Evolutionary conservation across 2,329 filamentous ascomycete genomes (phyloP).

Genomic region (Exophiala spinifera): DNA sequence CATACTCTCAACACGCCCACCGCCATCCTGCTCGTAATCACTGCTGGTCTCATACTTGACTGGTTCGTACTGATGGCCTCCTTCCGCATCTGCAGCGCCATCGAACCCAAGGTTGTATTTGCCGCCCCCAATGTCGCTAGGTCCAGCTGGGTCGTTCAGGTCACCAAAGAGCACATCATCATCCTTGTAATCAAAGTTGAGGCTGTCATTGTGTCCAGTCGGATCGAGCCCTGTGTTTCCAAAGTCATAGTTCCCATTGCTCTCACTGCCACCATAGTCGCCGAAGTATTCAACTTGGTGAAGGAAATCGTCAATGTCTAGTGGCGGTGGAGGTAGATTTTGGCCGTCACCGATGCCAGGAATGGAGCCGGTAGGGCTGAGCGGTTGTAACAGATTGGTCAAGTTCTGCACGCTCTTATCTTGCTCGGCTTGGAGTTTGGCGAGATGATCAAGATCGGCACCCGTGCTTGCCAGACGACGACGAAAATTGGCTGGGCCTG

Average conservation of each 20-base stretch:
- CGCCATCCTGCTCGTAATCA: slow-evolving; percentile 33
- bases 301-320: slow-evolving; percentile 59
- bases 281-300: slow-evolving; percentile 54
- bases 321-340: slow-evolving; percentile 43
- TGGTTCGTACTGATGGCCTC: slow-evolving; percentile 12
- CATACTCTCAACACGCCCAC: slow-evolving; percentile 40
- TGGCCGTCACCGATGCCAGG: slow-evolving; percentile 57
- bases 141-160: slow-evolving; percentile 33
- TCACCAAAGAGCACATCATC: slow-evolving; percentile 43
- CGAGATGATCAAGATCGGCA: slow-evolving; percentile 73
- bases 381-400: slow-evolving; percentile 68
- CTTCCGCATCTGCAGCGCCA: slow-evolving; percentile 2
- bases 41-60: slow-evolving; percentile 20
- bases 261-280: slow-evolving; percentile 33
- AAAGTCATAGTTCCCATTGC: slow-evolving; percentile 26
- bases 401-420: slow-evolving; percentile 73
- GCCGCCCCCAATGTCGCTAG: slow-evolving; percentile 25
- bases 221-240: slow-evolving; percentile 22
- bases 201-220: slow-evolving; percentile 28
- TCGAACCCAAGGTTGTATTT: slow-evolving; percentile 40
- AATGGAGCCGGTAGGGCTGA: slow-evolving; percentile 76
- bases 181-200: slow-evolving; percentile 29
- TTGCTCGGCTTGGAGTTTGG: slow-evolving; percentile 75
- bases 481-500: slow-evolving; percentile 50
- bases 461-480: slow-evolving; percentile 61